A percentile compares a stretch with the other conserved stretches of the same genome.
Evolutionary conservation across 2,329 filamentous ascomycete species (phyloP).

Genomic region (Nigrospora osmanthi): DNA sequence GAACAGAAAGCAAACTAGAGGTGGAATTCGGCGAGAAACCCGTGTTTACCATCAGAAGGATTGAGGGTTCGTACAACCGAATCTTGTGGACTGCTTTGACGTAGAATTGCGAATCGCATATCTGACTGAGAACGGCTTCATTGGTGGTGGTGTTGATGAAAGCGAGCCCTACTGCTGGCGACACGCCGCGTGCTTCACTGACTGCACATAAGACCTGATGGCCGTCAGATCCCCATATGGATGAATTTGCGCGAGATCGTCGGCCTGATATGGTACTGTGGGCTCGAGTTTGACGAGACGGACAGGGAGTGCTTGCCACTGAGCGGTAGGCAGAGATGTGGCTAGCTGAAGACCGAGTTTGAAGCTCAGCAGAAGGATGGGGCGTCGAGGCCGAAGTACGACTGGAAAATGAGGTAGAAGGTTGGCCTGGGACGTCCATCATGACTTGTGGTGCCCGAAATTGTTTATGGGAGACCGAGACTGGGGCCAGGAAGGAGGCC

Average conservation of each 20-base stretch:
- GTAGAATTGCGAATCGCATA: conserved; percentile 90
- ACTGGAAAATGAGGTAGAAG: conserved; percentile 3
- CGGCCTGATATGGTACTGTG: conserved; percentile 33
- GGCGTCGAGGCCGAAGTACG: conserved; percentile 12
- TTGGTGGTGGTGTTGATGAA: conserved; percentile 82
- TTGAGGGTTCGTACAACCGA: conserved; percentile 68
- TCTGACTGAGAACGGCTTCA: conserved; percentile 80
- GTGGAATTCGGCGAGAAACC: conserved; percentile 56
- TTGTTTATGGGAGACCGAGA: too few relatives aligned
- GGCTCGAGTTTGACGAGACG: conserved; percentile 13
- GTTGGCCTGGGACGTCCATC: background rate
- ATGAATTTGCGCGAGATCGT: conserved; percentile 31
- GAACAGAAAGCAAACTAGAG: conserved; percentile 66
- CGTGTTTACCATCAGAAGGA: conserved; percentile 70
- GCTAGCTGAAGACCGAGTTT: conserved; percentile 14
- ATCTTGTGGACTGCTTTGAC: conserved; percentile 83
- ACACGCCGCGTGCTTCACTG: conserved; percentile 79
- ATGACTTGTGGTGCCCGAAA: too few relatives aligned
- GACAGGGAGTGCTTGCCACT: conserved; percentile 16
- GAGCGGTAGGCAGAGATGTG: conserved; percentile 19
- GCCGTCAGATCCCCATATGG: conserved; percentile 37
- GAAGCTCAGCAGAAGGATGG: conserved; percentile 6
- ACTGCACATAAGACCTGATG: conserved; percentile 83
- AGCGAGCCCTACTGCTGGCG: conserved; percentile 75
- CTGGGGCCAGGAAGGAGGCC: too few relatives aligned